These are phyloP conservation scores for Cylindrodendrum hubeiense DNA, from an alignment of 2,329 filamentous ascomycete genomes.

Conservation along the genomic window DNA sequence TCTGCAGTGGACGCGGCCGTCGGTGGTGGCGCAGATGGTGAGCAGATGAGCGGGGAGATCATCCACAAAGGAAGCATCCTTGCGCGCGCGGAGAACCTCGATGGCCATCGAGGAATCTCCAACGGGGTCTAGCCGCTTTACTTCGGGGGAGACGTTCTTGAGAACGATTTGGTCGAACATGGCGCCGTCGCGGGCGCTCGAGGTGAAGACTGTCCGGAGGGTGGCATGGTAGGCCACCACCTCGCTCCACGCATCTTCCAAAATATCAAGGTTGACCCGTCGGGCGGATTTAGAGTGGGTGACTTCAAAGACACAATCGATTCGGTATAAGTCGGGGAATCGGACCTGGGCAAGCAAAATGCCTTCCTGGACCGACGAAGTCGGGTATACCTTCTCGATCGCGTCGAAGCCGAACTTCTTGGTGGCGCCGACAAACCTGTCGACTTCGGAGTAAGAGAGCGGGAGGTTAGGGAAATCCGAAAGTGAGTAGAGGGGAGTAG, in stretches of 20 bases:
- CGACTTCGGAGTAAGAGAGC: constrained; percentile 6
- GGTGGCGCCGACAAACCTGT: constrained; percentile 3
- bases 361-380: constrained; percentile 17
- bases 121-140: neutral
- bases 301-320: constrained; percentile 19
- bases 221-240: constrained; percentile 14
- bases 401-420: constrained; percentile 9
- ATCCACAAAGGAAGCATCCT: constrained; percentile 7
- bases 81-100: neutral
- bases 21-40: constrained; percentile 12
- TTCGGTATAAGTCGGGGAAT: constrained; percentile 13
- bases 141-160: constrained; percentile 3
- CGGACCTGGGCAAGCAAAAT: constrained; percentile 20
- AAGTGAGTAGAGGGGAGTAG: constrained; percentile 13
- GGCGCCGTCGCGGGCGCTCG: constrained; percentile 14
- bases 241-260: constrained; percentile 15
- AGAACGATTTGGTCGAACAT: constrained; percentile 17
- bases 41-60: constrained; percentile 8
- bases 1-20: constrained; percentile 17
- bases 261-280: constrained; percentile 3
- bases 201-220: constrained; percentile 13
- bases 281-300: constrained; percentile 1
- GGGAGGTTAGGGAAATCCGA: constrained; percentile 16
- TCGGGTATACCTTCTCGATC: constrained; percentile 11
- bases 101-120: constrained; percentile 8